Percentiles rank a stretch among this genome's conserved stretches.
Evolutionary conservation across 2,329 filamentous ascomycete genomes (phyloP).

Genomic region (Juglanconis sp.): DNA sequence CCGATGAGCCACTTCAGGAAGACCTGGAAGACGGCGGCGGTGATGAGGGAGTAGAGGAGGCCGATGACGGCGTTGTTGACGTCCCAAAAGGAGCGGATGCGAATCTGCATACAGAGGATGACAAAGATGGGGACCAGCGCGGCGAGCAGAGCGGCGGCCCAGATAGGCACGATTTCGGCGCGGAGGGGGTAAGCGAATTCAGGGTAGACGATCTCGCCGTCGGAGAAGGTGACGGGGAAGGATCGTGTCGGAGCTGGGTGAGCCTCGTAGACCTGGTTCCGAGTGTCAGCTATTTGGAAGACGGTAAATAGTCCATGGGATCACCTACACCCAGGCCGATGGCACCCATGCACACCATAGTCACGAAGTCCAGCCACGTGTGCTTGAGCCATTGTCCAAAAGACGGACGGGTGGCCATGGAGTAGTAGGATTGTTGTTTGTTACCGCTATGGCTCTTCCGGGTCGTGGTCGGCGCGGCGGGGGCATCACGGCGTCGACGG

Average conservation of each 20-base stretch:
- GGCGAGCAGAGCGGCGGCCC: constrained; percentile 64
- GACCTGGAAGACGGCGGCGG: constrained; percentile 72
- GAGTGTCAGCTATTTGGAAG: background rate
- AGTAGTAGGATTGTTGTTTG: constrained; percentile 21
- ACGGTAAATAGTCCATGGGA: background rate
- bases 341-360: constrained; percentile 63
- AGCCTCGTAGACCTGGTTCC: constrained; percentile 55
- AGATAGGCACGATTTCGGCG: constrained; percentile 69
- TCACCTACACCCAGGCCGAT: constrained; percentile 62
- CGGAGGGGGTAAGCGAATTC: constrained; percentile 69
- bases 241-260: constrained; percentile 65
- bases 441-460: constrained; percentile 4
- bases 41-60: constrained; percentile 66
- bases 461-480: constrained; percentile 4
- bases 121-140: constrained; percentile 62
- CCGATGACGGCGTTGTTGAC: constrained; percentile 69
- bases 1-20: constrained; percentile 75
- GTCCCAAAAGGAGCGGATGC: constrained; percentile 66
- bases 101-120: constrained; percentile 64
- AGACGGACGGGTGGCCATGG: constrained; percentile 21
- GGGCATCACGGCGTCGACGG: constrained; percentile 21
- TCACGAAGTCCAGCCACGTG: constrained; percentile 65
- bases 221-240: constrained; percentile 63
- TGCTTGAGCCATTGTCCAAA: constrained; percentile 70
- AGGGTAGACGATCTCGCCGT: constrained; percentile 67